Percentiles rank a stretch among this genome's conserved stretches.
phyloP scores from a whole-genome alignment of 1,139 yeast genomes.

The Chernovozyma sophiae-reginae region DNA sequence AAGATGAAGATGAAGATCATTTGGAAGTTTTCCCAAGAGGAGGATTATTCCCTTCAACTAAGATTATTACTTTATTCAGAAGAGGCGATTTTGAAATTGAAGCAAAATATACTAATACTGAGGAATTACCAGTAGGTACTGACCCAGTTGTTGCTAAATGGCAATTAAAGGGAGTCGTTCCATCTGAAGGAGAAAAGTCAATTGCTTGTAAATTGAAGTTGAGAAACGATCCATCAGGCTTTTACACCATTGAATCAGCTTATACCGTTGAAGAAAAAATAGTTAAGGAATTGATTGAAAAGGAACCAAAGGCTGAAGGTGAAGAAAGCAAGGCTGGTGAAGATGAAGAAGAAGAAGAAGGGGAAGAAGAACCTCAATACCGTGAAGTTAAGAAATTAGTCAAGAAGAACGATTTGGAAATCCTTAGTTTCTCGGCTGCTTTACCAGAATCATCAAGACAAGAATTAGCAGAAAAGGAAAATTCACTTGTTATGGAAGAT shows the following conservation, averaged over 20 bases:
- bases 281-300: slow-evolving; percentile 77
- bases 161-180: slow-evolving; percentile 81
- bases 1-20: slow-evolving; percentile 86
- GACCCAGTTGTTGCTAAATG: slow-evolving; percentile 73
- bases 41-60: slow-evolving; percentile 89
- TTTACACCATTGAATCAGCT: slow-evolving; percentile 90
- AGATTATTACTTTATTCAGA: slow-evolving; percentile 92
- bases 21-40: slow-evolving; percentile 97
- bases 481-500: slow-evolving; percentile 81
- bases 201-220: slow-evolving; percentile 90
- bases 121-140: slow-evolving; percentile 69
- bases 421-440: slow-evolving; percentile 59
- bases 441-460: slow-evolving; percentile 58
- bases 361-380: slow-evolving; percentile 75
- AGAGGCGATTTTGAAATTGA: slow-evolving; percentile 81
- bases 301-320: slow-evolving; percentile 52
- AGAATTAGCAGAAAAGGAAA: slow-evolving; percentile 73
- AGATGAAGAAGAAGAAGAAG: slow-evolving; percentile 26
- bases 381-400: slow-evolving; percentile 90
- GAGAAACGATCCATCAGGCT: slow-evolving; percentile 96
- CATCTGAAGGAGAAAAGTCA: slow-evolving; percentile 69
- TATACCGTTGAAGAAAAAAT: slow-evolving; percentile 90
- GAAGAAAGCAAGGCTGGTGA: slow-evolving; percentile 46
- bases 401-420: slow-evolving; percentile 75
- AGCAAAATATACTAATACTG: slow-evolving; percentile 80